A percentile compares a stretch with the other conserved stretches of the same genome.
Conservation (phyloP, 2,329 filamentous ascomycete species). For the Tolypocladium sp. region DNA sequence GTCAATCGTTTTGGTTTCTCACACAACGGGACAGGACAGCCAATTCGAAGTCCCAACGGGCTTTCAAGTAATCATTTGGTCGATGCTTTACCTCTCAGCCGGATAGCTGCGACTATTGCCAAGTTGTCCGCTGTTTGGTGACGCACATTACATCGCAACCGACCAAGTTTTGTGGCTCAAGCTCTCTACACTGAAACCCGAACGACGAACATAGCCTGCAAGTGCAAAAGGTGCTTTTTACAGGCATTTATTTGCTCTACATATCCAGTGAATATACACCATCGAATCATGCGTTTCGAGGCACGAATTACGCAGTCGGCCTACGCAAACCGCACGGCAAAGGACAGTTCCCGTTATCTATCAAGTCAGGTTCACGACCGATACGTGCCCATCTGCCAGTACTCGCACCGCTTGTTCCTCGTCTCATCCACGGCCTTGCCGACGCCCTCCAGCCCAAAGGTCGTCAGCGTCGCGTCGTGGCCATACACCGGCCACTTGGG, state of each 20-base stretch:
- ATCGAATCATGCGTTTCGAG: not conserved
- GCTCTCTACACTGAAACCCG: not conserved
- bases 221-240: not conserved
- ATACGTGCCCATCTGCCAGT: constrained; percentile 11
- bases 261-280: not conserved
- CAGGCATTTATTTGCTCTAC: not conserved
- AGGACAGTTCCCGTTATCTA: not conserved
- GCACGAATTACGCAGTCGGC: not conserved
- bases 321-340: not conserved
- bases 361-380: not conserved
- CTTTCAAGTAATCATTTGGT: not conserved
- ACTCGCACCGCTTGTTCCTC: constrained; percentile 16
- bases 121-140: no score
- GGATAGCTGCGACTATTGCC: not conserved
- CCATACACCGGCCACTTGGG: constrained; percentile 4
- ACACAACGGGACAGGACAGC: not conserved
- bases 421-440: constrained; percentile 1
- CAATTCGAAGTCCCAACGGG: not conserved
- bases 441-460: constrained; percentile 5
- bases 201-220: not conserved
- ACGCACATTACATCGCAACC: not conserved
- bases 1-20: not conserved
- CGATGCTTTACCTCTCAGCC: not conserved
- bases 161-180: not conserved
- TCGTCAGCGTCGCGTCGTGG: not conserved